A percentile compares a stretch with the other conserved stretches of the same genome.
These are phyloP conservation scores for Blastobotrys chiropterorum DNA, from an alignment of 805 yeast genomes.

Conservation along the genomic window DNA sequence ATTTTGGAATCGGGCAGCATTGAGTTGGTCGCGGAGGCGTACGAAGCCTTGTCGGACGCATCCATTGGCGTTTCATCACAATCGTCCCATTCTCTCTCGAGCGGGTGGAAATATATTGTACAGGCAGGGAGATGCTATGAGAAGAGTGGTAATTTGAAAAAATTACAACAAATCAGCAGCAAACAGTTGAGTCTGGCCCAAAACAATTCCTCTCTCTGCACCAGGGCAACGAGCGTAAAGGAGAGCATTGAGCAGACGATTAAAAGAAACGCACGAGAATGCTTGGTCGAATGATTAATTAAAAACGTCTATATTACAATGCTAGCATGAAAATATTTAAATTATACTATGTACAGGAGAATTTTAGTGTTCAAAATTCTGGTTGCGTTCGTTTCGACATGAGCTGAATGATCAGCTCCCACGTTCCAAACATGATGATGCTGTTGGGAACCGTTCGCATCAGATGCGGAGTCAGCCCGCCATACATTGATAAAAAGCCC, in stretches of 20 bases:
- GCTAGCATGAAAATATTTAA: too few relatives aligned
- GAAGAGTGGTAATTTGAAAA: conserved; percentile 1
- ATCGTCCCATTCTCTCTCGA: neutral
- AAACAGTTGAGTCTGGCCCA: conserved; percentile 3
- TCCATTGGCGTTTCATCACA: conserved; percentile 2
- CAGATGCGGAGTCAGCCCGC: conserved; percentile 95
- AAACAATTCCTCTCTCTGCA: neutral
- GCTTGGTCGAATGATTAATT: neutral
- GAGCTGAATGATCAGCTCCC: conserved; percentile 62
- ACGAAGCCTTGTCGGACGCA: conserved; percentile 30
- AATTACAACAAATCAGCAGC: conserved; percentile 5
- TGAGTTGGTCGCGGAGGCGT: conserved; percentile 37
- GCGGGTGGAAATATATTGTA: neutral
- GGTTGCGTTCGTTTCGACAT: conserved; percentile 8
- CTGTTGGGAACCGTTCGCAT: conserved; percentile 96
- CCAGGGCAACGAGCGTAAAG: neutral
- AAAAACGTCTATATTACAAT: neutral
- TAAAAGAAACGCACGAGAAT: neutral
- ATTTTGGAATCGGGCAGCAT: conserved; percentile 37
- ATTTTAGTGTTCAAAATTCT: neutral
- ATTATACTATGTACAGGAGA: conserved; percentile 1
- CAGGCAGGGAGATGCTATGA: conserved; percentile 5
- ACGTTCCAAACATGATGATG: conserved; percentile 97
- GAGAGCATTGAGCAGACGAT: neutral
- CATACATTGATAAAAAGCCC: conserved; percentile 89